phyloP scores from a whole-genome alignment of 2,329 filamentous ascomycete species.

The Exserohilum turcica region DNA sequence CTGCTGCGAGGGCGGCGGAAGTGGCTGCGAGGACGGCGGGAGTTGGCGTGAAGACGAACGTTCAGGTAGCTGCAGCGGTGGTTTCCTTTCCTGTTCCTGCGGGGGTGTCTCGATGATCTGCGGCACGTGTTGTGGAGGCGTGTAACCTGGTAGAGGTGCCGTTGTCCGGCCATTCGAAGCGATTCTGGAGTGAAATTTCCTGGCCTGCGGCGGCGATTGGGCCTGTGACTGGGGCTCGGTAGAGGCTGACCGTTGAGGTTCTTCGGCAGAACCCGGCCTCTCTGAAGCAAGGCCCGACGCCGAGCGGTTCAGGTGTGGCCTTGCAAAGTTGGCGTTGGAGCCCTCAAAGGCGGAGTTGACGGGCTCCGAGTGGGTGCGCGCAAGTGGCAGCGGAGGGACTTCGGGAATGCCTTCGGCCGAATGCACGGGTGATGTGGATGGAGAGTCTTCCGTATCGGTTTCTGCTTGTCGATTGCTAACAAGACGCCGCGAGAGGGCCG shows the following conservation, averaged over 20 bases:
- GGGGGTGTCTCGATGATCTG: constrained; percentile 69
- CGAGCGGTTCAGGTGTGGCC: constrained; percentile 52
- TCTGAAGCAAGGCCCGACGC: constrained; percentile 27
- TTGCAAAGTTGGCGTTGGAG: constrained; percentile 62
- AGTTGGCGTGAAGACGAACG: constrained; percentile 56
- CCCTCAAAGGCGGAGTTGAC: constrained; percentile 46
- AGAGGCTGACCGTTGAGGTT: constrained; percentile 24
- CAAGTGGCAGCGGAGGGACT: constrained; percentile 52
- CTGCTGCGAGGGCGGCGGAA: constrained; percentile 30
- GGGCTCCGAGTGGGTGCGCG: constrained; percentile 73
- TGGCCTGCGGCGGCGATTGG: constrained; percentile 46
- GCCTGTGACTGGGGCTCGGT: constrained; percentile 37
- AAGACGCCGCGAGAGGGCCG: constrained; percentile 74
- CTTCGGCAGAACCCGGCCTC: constrained; percentile 33
- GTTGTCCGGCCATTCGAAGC: constrained; percentile 62
- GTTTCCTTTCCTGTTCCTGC: constrained; percentile 41
- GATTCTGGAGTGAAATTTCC: constrained; percentile 62
- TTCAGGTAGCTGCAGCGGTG: constrained; percentile 53
- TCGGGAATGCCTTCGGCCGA: constrained; percentile 42
- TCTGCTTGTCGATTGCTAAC: constrained; percentile 64
- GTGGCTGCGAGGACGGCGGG: constrained; percentile 53
- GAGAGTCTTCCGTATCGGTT: constrained; percentile 60
- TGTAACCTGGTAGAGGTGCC: constrained; percentile 56
- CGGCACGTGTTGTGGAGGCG: constrained; percentile 52
- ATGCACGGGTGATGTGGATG: constrained; percentile 57